Evolutionary conservation across 2,329 filamentous ascomycete genomes (phyloP), one percentile per base, ranked within the genome.

Genomic region (Colletotrichum somersetense): DNA sequence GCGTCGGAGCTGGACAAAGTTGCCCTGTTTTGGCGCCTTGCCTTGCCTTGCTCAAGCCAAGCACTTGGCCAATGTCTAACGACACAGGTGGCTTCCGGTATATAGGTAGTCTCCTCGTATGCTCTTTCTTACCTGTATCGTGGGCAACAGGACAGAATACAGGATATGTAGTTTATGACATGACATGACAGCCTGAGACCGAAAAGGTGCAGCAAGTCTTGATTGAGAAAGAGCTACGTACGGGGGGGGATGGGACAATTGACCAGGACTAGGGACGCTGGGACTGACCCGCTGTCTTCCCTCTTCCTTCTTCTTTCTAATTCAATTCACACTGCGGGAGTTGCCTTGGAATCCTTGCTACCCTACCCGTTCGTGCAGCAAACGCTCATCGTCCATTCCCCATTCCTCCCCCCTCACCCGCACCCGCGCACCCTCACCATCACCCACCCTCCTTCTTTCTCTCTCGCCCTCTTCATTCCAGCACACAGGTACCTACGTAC

Each of bases 281-380:
- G 48, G 35, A 50, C 6, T 44, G 62, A 40, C 67, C 69, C 68
- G 68, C 52, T 53, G 58, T 62, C 50, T 55, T 67, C 58, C 35
- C 53, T 69, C 67, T 66, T 30, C 30, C 30, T 30, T 30, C 30
- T 30, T 30, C 30, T 30, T 30, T 30, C 30, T 5, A 4, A 30
- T 30, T 30, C 30, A 30, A 30, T 30, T 69, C 57, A 55, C 63
- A 68, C 48, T 70, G 72, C 77, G 75, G 76, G 74, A 75, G 64
- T 72, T 75, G 75, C 79, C 77, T 80, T 77, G 80, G 79, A 73
- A 77, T 79, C 77, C 80, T 77, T 80, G 79, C 78, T 84, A 83
- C 81, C 82, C 78, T 84, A 83, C 80, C 82, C 81, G 81, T 80
- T 80, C 80, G 79, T 84, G 82, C 82, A 83, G 79, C 73, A 74